Percentiles rank a stretch among this genome's conserved stretches.
These are phyloP conservation scores for Phytophthora pistaciae DNA, from an alignment of 352 stramenopile species.

Conservation along the genomic window DNA sequence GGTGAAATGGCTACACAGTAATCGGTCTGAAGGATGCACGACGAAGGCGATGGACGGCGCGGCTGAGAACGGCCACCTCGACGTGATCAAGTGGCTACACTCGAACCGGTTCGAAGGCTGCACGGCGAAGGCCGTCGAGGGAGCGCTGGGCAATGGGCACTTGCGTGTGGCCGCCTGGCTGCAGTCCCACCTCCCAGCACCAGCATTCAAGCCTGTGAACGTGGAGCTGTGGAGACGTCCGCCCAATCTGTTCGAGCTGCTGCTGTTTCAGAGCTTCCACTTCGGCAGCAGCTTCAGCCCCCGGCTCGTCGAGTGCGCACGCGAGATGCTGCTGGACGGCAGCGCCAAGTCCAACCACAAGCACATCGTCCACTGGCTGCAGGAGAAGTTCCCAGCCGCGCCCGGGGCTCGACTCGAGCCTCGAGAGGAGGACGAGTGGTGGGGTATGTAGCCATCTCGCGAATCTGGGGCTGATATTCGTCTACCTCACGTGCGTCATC, in stretches of 20 bases:
- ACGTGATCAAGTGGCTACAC: slow-evolving; percentile 20
- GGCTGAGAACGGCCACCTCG: slow-evolving; percentile 25
- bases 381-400: slow-evolving; percentile 7
- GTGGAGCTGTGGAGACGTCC: slow-evolving; percentile 13
- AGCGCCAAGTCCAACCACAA: slow-evolving; percentile 27
- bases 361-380: slow-evolving; percentile 14
- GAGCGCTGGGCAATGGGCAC: slow-evolving; percentile 17
- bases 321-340: slow-evolving; percentile 6
- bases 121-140: slow-evolving; percentile 21
- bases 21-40: slow-evolving; percentile 19
- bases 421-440: slow-evolving; percentile 8
- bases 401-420: neutral
- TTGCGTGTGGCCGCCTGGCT: slow-evolving; percentile 15
- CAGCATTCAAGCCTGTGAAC: neutral
- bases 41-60: slow-evolving; percentile 20
- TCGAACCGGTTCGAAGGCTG: slow-evolving; percentile 14
- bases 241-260: slow-evolving; percentile 8
- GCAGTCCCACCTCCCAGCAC: neutral
- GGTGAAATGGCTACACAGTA: slow-evolving; percentile 12
- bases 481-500: neutral
- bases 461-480: neutral
- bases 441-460: slow-evolving; percentile 3
- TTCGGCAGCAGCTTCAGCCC: slow-evolving; percentile 12
- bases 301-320: neutral
- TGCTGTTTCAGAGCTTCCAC: slow-evolving; percentile 22